Evolutionary conservation across 2,329 filamentous ascomycete genomes (phyloP), one percentile per base, ranked within the genome.

Genomic region (Akanthomyces muscarius): DNA sequence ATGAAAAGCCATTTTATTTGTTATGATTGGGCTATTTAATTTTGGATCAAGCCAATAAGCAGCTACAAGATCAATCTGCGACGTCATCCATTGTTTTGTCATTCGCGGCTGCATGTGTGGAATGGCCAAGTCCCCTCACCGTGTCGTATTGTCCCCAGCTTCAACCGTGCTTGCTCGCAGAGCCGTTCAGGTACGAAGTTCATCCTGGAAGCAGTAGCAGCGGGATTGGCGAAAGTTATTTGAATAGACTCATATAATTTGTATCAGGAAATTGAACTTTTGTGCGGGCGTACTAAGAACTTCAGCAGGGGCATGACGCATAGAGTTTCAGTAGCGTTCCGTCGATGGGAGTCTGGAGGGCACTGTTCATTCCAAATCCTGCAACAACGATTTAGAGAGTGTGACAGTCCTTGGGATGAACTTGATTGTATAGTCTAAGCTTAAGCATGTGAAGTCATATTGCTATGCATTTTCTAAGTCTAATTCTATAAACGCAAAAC

Each of bases 291-390:
- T 11, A 25, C 33, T 6, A 18, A 8, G 33, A 53, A 41, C 51
- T 16, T 8, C 16, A 18, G 10, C 16, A 16, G 6, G 16, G 13
- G 56, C 56, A 50, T 59, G 21, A 41, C 25, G 56, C 56, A 38
- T 50, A 2, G 14, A 59, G 56, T 59, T 59, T 59, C 56, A 59
- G 33, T 28, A 41, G 30, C 44, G 55, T 58, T 48, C 30, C 55
- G 45, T 48, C 44, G 13, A 41, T 30, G 25, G 8, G 21, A n/a
- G 30, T 28, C 21, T 28, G 44, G 5, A 38, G 13, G n/a, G 5
- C 11, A 18, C n/a, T 25, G 6, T 48, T 38, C 28, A 58, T 58
- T 58, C 6, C 44, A 58, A 48, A 58, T 58, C 13, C 28, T 47
- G 42, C 21, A 28, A 47, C 38, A 44, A 30, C 11, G n/a, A 30